Conservation (phyloP, 2,329 filamentous ascomycete species). For the Fusarium tanahbumbuense region DNA sequence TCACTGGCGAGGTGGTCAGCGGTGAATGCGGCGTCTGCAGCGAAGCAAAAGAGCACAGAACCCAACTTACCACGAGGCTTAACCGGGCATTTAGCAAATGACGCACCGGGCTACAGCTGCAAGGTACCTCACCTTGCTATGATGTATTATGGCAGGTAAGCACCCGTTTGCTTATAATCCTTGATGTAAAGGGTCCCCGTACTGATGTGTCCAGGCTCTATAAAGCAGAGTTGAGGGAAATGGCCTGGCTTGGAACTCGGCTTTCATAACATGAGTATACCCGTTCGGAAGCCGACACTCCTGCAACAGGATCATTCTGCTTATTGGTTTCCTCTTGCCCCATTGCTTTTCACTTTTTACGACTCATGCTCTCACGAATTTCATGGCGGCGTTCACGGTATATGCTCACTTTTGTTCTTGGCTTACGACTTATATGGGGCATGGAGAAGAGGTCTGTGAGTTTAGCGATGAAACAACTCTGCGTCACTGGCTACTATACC, state of each 20-base stretch:
- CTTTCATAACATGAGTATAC: not conserved
- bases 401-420: slow-evolving; percentile 18
- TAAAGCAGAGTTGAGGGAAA: slow-evolving; percentile 4
- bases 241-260: slow-evolving; percentile 6
- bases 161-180: slow-evolving; percentile 18
- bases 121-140: slow-evolving; percentile 13
- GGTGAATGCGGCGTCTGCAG: slow-evolving; percentile 45
- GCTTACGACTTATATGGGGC: slow-evolving; percentile 22
- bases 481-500: slow-evolving; percentile 24
- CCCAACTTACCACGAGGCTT: slow-evolving; percentile 35
- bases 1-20: slow-evolving; percentile 39
- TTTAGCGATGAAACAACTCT: slow-evolving; percentile 8
- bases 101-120: slow-evolving; percentile 9
- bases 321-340: slow-evolving; percentile 1
- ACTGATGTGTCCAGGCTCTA: slow-evolving; percentile 19
- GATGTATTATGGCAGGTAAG: slow-evolving; percentile 17
- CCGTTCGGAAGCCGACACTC: slow-evolving; percentile 5
- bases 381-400: slow-evolving; percentile 30
- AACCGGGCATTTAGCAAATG: slow-evolving; percentile 43
- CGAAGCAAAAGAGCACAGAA: slow-evolving; percentile 39
- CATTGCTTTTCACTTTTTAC: slow-evolving; percentile 21
- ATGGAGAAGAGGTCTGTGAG: slow-evolving; percentile 15
- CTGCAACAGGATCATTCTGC: not conserved
- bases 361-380: slow-evolving; percentile 34
- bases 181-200: slow-evolving; percentile 1